Evolutionary conservation across 2,329 filamentous ascomycete genomes (phyloP), one percentile per base, ranked within the genome.

Genomic region (Metarhizium album): DNA sequence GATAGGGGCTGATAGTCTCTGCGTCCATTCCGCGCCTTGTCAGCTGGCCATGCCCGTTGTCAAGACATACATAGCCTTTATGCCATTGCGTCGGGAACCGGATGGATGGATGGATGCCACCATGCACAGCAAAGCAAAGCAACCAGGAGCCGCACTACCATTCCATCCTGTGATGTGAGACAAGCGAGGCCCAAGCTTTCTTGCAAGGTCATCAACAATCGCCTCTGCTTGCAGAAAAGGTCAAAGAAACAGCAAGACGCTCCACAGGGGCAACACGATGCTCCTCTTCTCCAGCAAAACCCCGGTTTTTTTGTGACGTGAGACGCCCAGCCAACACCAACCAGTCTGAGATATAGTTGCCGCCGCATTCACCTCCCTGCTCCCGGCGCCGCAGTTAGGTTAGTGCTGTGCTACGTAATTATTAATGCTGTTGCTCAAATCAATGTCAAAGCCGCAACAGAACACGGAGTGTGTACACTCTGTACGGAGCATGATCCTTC

Each of bases 231-330:
- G 20, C 40, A 43, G 40, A 43, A 24, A 8, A 43, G 22, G 20
- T n/a, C n/a, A n/a, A n/a, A n/a, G n/a, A 23, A 20, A 2, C n/a
- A n/a, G n/a, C n/a, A n/a, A 9, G 27, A 29, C 2, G 27, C 40
- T 43, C 27, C 40, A 42, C 35, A 42, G 35, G 42, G 35, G 46
- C 35, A 48, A 22, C 24, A 13, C 45, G 35, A 18, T 13, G 8
- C 33, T 29, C 35, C 20, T 37, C 8, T 23, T 42, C 46, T 48
- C 46, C 46, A 48, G 29, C 45, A 23, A 13, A 47, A 38, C 22
- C 27, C 47, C 40, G 27, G 37, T 49, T 49, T 49, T 49, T 49
- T 49, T n/a, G 47, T 49, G 47, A 43, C 35, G 47, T 33, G 38
- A 20, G 29, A 23, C 16, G 27, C 47, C 23, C 47, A 42, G 31